Base-by-base conservation (phyloP, 371 early-diverging fungal genomes). In the Entomophthora muscae region DNA sequence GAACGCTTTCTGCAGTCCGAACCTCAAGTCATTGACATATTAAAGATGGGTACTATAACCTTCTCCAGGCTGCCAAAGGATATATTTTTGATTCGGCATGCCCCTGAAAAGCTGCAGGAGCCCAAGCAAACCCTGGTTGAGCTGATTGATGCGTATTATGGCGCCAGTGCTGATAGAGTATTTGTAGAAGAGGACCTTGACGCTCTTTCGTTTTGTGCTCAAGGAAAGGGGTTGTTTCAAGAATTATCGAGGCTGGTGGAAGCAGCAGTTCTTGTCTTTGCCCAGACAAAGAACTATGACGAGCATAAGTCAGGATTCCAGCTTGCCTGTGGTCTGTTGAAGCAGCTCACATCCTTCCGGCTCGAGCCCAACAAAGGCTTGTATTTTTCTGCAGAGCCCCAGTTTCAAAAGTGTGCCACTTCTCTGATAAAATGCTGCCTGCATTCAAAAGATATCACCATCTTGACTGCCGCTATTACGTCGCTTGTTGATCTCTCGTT, bases 341-440 rank as follows among this genome's bases (percentile, higher is more conserved):
- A 51, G 26, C 61, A 61, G 26, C 42, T 61, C 33, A 61, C 61
- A 7, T 61, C 61, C 12, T 61, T 61, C 27, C 61, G 30, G 7
- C 31, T 61, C 12, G 56, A 22, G 3, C 28, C 28, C 22, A 22
- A 55, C 28, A 26, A 17, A 13, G 56, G 26, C 12, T 26, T 55
- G 28, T n/a, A 55, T 24, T 55, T 17, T 7, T 7, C 12, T 55
- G 28, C 7, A 13, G 56, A 55, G 29, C 58, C 26, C 2, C 29
- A 27, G 27, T 31, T 29, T 7, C 29, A 57, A 28, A 13, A 21
- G 26, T 61, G 31, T 12, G 42, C 61, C 12, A 61, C 61, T 7
- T 33, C 32, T 7, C n/a, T 61, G 26, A n/a, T 61, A 12, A 22
- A 7, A 24, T 61, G 61, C 42, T 61, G 61, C 42, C 5, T 22